phyloP scores from a whole-genome alignment of 768 basidiomycete species.

The Hygrocybe coccinea region DNA sequence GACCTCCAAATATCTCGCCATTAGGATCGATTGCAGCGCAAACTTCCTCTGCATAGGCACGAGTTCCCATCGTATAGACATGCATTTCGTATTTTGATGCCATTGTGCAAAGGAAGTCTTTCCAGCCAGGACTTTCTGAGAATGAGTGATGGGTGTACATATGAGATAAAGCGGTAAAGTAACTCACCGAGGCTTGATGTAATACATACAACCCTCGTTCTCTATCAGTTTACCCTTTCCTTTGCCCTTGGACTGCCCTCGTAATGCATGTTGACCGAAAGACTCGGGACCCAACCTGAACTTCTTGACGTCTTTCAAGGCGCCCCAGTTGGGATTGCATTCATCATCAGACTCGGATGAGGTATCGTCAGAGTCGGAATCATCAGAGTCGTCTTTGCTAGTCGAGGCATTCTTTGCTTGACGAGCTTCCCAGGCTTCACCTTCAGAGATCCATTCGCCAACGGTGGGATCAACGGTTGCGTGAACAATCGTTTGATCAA shows the following conservation, averaged over 20 bases:
- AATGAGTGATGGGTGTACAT: constrained; percentile 14
- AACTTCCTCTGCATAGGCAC: constrained; percentile 93
- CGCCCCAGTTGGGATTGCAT: constrained; percentile 90
- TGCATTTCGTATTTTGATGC: constrained; percentile 93
- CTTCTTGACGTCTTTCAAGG: constrained; percentile 82
- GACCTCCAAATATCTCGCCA: constrained; percentile 76
- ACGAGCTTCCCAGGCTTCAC: constrained; percentile 71
- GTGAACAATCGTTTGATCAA: constrained; percentile 98
- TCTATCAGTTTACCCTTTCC: constrained; percentile 64
- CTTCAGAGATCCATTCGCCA: constrained; percentile 92
- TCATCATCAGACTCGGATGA: constrained; percentile 46
- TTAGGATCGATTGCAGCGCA: constrained; percentile 92
- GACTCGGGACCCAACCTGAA: constrained; percentile 86
- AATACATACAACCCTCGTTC: constrained; percentile 88
- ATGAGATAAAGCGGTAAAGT: constrained; percentile 7
- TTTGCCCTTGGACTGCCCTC: constrained; percentile 39
- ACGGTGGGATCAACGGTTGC: constrained; percentile 98
- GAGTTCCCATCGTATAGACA: constrained; percentile 99
- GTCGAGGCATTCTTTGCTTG: constrained; percentile 42
- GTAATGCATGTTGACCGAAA: constrained; percentile 40
- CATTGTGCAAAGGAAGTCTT: constrained; percentile 66
- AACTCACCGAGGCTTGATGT: constrained; percentile 90
- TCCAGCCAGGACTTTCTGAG: constrained; percentile 65
- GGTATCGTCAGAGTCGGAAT: constrained; percentile 38
- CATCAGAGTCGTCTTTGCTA: constrained; percentile 25